These are phyloP conservation scores for Termitomyces sp. DNA, from an alignment of 768 basidiomycete species.

Conservation along the genomic window DNA sequence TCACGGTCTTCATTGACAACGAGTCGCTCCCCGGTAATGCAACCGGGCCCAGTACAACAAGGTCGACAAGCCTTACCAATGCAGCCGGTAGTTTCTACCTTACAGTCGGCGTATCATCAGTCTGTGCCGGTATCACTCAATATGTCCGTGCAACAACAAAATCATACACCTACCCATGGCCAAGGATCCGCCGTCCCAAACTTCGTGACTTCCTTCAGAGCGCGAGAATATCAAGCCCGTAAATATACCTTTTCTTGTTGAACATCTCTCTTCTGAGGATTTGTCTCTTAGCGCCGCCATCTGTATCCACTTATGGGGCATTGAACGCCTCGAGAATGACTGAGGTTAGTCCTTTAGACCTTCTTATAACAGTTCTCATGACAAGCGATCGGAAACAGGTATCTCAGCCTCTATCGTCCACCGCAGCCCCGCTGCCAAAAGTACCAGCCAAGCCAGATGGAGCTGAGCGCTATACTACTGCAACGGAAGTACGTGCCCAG, in stretches of 20 bases:
- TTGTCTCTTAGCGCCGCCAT: neutral
- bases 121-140: neutral
- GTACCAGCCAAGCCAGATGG: neutral
- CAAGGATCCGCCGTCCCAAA: conserved; percentile 2
- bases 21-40: neutral
- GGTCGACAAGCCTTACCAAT: conserved; percentile 8
- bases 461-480: neutral
- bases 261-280: neutral
- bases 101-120: neutral
- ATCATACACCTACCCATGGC: neutral
- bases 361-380: neutral
- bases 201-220: neutral
- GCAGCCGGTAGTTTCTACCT: conserved; percentile 6
- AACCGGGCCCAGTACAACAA: neutral
- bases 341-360: neutral
- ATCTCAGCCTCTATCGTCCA: neutral
- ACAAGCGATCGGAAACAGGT: neutral
- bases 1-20: neutral
- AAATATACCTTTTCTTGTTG: neutral
- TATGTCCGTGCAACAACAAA: neutral
- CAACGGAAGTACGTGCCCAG: conserved; percentile 1
- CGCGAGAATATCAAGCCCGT: conserved; percentile 1
- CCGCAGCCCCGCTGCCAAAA: neutral
- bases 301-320: conserved; percentile 3
- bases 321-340: neutral